A percentile compares a stretch with the other conserved stretches of the same genome.
Conservation (phyloP, 768 basidiomycete species). For the Psilocybe tampanensis region DNA sequence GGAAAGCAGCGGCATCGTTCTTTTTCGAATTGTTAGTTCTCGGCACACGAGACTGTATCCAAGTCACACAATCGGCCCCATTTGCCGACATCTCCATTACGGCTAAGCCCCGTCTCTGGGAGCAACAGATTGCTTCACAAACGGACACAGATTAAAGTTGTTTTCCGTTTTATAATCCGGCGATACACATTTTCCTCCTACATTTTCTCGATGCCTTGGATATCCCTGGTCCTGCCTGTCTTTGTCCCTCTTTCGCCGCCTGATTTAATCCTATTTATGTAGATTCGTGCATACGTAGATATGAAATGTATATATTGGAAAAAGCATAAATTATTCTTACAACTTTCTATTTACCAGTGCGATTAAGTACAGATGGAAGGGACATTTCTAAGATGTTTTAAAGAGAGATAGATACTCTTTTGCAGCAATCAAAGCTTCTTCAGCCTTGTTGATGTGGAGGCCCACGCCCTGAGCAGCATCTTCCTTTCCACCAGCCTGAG, state of each 20-base stretch:
- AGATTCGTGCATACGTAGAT: not conserved
- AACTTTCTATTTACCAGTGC: no score
- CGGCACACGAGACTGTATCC: slow-evolving; percentile 89
- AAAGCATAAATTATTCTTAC: not conserved
- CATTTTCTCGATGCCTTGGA: not conserved
- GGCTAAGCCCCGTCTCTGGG: slow-evolving; percentile 86
- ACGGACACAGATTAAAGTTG: not conserved
- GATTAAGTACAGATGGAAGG: no score
- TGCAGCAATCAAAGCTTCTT: slow-evolving; percentile 25
- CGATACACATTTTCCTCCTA: not conserved
- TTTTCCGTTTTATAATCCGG: not conserved
- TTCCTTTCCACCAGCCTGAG: slow-evolving; percentile 92
- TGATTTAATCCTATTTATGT: not conserved
- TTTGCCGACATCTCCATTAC: slow-evolving; percentile 88
- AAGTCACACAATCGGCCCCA: slow-evolving; percentile 69
- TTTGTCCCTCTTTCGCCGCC: not conserved
- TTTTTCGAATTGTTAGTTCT: slow-evolving; percentile 98
- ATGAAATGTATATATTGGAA: not conserved
- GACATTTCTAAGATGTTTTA: slow-evolving; percentile 1
- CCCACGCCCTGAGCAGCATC: slow-evolving; percentile 93
- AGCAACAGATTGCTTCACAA: slow-evolving; percentile 38
- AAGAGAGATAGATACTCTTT: slow-evolving; percentile 18
- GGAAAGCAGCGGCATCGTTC: slow-evolving; percentile 91
- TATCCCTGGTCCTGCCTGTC: not conserved
- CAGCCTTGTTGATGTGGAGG: slow-evolving; percentile 18